These are phyloP conservation scores for Xylariaceae sp. DNA, from an alignment of 2,329 filamentous ascomycete genomes.

Conservation along the genomic window DNA sequence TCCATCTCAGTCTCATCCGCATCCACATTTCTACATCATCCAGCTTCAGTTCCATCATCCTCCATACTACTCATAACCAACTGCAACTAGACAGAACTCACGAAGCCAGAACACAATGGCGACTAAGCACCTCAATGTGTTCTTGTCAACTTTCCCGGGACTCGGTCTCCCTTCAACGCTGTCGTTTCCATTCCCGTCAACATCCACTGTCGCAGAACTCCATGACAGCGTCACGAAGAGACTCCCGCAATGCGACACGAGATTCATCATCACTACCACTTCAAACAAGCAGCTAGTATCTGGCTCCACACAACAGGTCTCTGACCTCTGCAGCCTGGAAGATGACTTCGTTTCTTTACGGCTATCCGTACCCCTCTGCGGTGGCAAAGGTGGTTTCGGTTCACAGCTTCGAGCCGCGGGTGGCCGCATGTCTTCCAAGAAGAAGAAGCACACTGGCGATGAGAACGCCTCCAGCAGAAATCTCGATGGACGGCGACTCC, in stretches of 20 bases:
- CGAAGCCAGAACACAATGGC: constrained; percentile 43
- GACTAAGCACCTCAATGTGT: constrained; percentile 63
- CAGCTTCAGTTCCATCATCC: neutral
- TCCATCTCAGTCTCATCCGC: neutral
- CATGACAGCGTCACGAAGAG: constrained; percentile 57
- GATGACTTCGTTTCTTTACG: constrained; percentile 77
- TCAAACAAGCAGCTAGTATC: constrained; percentile 65
- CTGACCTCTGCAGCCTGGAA: constrained; percentile 50
- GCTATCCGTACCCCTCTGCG: constrained; percentile 71
- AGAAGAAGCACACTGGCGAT: constrained; percentile 77
- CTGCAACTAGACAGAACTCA: neutral
- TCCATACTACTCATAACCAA: neutral
- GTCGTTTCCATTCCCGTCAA: constrained; percentile 63
- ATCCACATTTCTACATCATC: neutral
- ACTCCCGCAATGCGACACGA: constrained; percentile 51
- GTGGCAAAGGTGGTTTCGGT: constrained; percentile 96
- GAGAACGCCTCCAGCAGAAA: constrained; percentile 90
- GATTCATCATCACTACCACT: constrained; percentile 75
- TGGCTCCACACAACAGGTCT: constrained; percentile 50
- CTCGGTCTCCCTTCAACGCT: constrained; percentile 78
- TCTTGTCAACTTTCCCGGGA: constrained; percentile 79
- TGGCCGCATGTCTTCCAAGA: constrained; percentile 94
- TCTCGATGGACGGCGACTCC: constrained; percentile 79
- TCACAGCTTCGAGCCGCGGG: constrained; percentile 94
- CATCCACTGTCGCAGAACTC: constrained; percentile 63